Percentiles rank a stretch among this genome's conserved stretches.
Conservation (phyloP, 2,329 filamentous ascomycete genomes). For the Verruconis gallopava region DNA sequence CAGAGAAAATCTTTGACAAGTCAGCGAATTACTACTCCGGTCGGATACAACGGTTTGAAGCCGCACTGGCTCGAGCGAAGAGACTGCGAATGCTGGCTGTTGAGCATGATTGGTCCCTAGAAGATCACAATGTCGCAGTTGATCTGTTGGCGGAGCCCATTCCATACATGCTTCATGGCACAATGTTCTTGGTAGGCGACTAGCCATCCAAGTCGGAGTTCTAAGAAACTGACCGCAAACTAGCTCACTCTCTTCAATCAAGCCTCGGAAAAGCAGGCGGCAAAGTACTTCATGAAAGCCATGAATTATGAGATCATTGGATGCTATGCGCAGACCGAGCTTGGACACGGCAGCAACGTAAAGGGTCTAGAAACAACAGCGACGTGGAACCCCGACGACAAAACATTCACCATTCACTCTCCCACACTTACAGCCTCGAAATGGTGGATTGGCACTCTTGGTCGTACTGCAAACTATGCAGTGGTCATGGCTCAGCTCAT, state of each 20-base stretch:
- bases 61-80: slow-evolving; percentile 58
- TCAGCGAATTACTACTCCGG: slow-evolving; percentile 64
- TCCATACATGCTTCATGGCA: slow-evolving; percentile 60
- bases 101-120: slow-evolving; percentile 52
- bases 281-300: slow-evolving; percentile 57
- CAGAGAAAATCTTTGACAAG: slow-evolving; percentile 64
- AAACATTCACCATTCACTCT: slow-evolving; percentile 63
- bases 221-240: too few relatives aligned
- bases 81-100: slow-evolving; percentile 51
- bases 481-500: slow-evolving; percentile 69
- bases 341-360: slow-evolving; percentile 69
- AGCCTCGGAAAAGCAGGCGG: slow-evolving; percentile 59
- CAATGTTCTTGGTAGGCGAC: slow-evolving; percentile 48
- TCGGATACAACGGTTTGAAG: slow-evolving; percentile 54
- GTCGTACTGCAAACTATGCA: slow-evolving; percentile 62
- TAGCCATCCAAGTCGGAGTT: background rate
- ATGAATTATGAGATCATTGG: slow-evolving; percentile 62
- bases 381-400: slow-evolving; percentile 59
- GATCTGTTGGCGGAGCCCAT: slow-evolving; percentile 61
- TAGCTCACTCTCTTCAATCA: slow-evolving; percentile 58
- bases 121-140: slow-evolving; percentile 52
- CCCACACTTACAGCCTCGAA: slow-evolving; percentile 64
- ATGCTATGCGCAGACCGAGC: slow-evolving; percentile 70
- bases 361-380: slow-evolving; percentile 59
- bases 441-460: slow-evolving; percentile 76